Evolutionary conservation across 2,329 filamentous ascomycete species (phyloP), one percentile per base, ranked within the genome.

Genomic region (Verticillium klebahnii): DNA sequence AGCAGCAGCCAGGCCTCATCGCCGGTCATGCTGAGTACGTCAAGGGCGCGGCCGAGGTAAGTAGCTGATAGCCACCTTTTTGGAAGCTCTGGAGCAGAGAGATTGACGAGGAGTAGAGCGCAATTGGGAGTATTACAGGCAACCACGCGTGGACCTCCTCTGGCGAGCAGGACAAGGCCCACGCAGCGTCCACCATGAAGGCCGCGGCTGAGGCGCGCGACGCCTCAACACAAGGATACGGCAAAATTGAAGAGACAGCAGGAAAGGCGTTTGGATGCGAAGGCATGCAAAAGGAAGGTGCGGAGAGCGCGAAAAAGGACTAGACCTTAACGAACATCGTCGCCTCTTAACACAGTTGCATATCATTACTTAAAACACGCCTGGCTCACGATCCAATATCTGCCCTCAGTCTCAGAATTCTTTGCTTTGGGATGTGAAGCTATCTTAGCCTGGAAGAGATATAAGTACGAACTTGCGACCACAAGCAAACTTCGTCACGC

Each of bases 281-380:
- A 72, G 89, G 89, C 0, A 91, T 91, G 89, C 77, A 84, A 73
- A 80, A 81, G 60, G 87, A 89, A 72, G 87, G 87, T 0, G 78
- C 75, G 15, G 80, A 77, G 19, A 87, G 83, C 68, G 75, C 72
- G 60, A 75, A 72, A 64, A 70, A 74, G 60, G 67, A 70, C 14
- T 58, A 50, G 19, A 9, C 0, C 2, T 9, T 12, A n/a, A 8
- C 2, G n/a, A 50, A 23, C 14, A 40, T n/a, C 37, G 6, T 15
- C 17, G 17, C 6, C 37, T 37, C 11, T 5, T 2, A 5, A 15
- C 37, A 9, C 9, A 36, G 14, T 14, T 3, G 11, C 34, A 36
- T 5, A 36, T 9, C 34, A 14, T 36, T 29, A 1, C 14, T 36
- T 3, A 14, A 36, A 11, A 8, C 5, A 36, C 14, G 11, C 11